Evolutionary conservation across 208 protist species (phyloP).

Genomic region (Tetramitus jugosus): DNA sequence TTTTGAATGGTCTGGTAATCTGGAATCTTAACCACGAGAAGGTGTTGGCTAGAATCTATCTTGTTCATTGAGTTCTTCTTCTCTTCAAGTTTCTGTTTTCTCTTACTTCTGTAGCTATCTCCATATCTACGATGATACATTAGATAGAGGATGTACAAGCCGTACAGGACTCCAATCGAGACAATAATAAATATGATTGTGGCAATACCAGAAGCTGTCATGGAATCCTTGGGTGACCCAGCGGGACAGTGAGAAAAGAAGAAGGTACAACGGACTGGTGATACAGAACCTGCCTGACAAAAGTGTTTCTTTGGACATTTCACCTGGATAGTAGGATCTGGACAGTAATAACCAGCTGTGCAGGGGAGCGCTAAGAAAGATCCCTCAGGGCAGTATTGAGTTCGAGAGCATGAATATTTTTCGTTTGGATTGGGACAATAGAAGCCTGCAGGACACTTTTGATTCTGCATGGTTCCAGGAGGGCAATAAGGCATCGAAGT

Average conservation of each 20-base stretch:
- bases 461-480: background rate
- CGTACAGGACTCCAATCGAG: too few relatives aligned
- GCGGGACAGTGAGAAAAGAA: constrained; percentile 1
- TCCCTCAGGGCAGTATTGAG: constrained; percentile 14
- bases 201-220: background rate
- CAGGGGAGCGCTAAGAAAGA: background rate
- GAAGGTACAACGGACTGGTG: background rate
- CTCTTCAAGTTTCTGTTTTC: background rate
- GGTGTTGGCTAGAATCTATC: background rate
- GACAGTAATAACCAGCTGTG: constrained; percentile 29
- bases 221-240: background rate
- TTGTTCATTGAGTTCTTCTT: background rate
- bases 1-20: background rate
- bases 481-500: background rate
- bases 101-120: background rate
- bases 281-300: background rate
- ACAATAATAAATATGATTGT: background rate
- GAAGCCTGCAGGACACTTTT: constrained; percentile 17
- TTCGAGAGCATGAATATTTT: background rate
- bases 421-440: constrained; percentile 3
- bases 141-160: background rate
- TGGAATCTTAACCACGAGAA: background rate
- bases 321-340: background rate
- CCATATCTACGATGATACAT: background rate
- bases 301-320: constrained; percentile 5